Evolutionary conservation across 257 asterid genomes (phyloP).

Genomic region (Voacanga thouarsii): DNA sequence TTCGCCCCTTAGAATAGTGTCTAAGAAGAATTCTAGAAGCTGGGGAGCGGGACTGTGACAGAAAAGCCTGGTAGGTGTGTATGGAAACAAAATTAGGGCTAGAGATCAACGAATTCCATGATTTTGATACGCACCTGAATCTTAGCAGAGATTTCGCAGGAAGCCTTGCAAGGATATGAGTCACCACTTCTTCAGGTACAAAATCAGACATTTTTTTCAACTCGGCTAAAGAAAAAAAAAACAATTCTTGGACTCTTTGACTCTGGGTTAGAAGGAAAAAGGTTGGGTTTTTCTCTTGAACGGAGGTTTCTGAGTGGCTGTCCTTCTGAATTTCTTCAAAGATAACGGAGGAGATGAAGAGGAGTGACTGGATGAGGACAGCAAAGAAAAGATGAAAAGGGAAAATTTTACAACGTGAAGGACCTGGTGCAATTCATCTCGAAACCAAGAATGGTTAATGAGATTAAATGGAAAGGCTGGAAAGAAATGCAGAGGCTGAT

Average conservation of each 20-base stretch:
- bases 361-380: background rate
- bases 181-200: conserved; percentile 20
- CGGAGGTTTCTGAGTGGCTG: background rate
- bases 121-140: conserved; percentile 18
- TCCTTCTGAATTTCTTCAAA: background rate
- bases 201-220: conserved; percentile 1
- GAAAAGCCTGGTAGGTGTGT: conserved; percentile 4
- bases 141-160: conserved; percentile 11
- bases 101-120: conserved; percentile 12
- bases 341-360: background rate
- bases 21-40: conserved; percentile 6
- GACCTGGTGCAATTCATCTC: background rate
- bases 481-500: too few relatives aligned
- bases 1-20: conserved; percentile 9
- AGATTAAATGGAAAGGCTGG: too few relatives aligned
- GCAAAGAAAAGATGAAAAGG: background rate
- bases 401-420: background rate
- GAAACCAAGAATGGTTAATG: too few relatives aligned
- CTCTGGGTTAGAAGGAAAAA: background rate
- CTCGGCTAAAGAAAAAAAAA: background rate
- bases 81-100: conserved; percentile 14
- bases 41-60: conserved; percentile 6
- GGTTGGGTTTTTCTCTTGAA: background rate
- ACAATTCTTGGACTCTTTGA: background rate
- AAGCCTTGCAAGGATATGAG: conserved; percentile 9